Conservation (phyloP, 2,329 filamentous ascomycete species). For the Fusarium metavorans region DNA sequence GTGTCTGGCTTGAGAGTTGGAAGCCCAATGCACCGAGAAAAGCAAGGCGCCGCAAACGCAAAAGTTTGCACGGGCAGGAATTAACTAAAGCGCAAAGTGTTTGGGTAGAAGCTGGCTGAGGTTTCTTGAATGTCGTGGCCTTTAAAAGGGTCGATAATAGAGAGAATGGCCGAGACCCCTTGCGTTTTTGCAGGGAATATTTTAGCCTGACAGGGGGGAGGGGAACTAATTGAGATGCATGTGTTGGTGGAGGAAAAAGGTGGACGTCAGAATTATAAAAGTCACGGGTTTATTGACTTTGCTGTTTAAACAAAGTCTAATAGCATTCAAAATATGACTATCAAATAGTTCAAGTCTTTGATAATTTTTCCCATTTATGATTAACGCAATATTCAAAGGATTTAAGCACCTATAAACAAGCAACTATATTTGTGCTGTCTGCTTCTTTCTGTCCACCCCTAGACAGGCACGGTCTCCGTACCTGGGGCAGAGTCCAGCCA, state of each 20-base stretch:
- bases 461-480: background rate
- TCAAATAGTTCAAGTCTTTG: no score
- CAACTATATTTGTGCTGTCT: background rate
- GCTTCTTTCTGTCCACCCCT: background rate
- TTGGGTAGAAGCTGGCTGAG: background rate
- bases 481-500: background rate
- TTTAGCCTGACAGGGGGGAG: background rate
- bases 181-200: constrained; percentile 2
- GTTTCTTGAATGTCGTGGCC: constrained; percentile 1
- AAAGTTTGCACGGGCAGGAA: background rate
- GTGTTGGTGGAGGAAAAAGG: background rate
- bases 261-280: background rate
- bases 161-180: constrained; percentile 5
- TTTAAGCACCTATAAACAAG: no score
- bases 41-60: constrained; percentile 23
- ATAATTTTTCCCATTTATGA: no score
- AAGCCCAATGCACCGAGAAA: constrained; percentile 22
- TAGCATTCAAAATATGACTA: no score
- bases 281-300: background rate
- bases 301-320: background rate
- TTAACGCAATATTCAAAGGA: no score
- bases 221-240: background rate
- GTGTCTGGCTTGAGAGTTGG: background rate
- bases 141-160: background rate
- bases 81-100: background rate